Conservation (phyloP, 805 yeast genomes). For the Lipomyces kockii region DNA sequence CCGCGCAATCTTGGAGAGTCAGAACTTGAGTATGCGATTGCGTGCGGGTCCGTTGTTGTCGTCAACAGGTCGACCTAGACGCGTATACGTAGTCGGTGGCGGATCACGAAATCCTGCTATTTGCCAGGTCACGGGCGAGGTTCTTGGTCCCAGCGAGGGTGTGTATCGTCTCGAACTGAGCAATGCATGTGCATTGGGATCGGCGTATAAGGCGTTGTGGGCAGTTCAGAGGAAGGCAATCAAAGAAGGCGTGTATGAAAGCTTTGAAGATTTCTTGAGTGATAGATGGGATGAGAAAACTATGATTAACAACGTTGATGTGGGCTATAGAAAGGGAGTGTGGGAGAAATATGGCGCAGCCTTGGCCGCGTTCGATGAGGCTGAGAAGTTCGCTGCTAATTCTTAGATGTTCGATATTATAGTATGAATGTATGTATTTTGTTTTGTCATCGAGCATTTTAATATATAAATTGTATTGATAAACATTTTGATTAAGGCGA, state of each 20-base stretch:
- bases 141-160: constrained; percentile 69
- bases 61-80: constrained; percentile 58
- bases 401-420: not conserved
- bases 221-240: constrained; percentile 18
- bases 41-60: constrained; percentile 79
- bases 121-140: constrained; percentile 67
- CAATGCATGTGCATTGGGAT: constrained; percentile 92
- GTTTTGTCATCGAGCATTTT: not conserved
- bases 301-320: constrained; percentile 33
- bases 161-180: constrained; percentile 74
- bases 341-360: constrained; percentile 35
- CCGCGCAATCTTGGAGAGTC: constrained; percentile 79
- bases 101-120: constrained; percentile 75
- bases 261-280: constrained; percentile 41
- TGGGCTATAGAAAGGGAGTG: constrained; percentile 32
- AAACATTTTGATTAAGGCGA: not conserved
- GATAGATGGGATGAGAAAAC: constrained; percentile 34
- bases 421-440: not conserved
- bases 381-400: constrained; percentile 20
- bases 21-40: constrained; percentile 80
- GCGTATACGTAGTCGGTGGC: constrained; percentile 85
- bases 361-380: constrained; percentile 23
- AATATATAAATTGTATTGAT: not conserved
- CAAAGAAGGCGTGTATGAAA: constrained; percentile 47
- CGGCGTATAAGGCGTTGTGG: constrained; percentile 79